These are phyloP conservation scores for Coemansia sp. DNA, from an alignment of 192 early-diverging fungal species.

Conservation along the genomic window DNA sequence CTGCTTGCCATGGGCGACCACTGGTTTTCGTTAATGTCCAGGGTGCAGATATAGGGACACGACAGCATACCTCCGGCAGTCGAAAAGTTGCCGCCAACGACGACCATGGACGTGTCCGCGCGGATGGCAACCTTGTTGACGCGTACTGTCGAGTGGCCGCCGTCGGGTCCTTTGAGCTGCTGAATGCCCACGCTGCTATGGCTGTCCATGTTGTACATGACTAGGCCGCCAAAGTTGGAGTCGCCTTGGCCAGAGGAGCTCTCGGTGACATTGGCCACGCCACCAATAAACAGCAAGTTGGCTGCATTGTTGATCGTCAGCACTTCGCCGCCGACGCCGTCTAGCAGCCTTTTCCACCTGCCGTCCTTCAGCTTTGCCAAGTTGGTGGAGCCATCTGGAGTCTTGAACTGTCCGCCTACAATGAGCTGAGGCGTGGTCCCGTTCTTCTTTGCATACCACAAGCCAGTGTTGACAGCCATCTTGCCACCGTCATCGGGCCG, in stretches of 20 bases:
- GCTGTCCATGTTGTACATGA: conserved; percentile 56
- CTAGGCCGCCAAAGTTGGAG: conserved; percentile 48
- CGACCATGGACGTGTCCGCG: conserved; percentile 49
- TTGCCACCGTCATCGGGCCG: conserved; percentile 19
- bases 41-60: conserved; percentile 53
- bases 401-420: conserved; percentile 62
- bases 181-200: conserved; percentile 18
- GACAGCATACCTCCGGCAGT: conserved; percentile 38
- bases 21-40: conserved; percentile 54
- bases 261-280: conserved; percentile 47
- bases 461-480: conserved; percentile 55
- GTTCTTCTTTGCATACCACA: conserved; percentile 59
- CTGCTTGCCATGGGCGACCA: conserved; percentile 52
- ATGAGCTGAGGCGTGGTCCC: conserved; percentile 41
- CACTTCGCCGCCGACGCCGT: conserved; percentile 54
- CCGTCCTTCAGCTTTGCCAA: conserved; percentile 54
- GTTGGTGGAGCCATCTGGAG: conserved; percentile 37
- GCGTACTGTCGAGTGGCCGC: conserved; percentile 17
- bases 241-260: not conserved
- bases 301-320: conserved; percentile 55
- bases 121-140: conserved; percentile 52
- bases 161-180: conserved; percentile 24
- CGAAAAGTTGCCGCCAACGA: conserved; percentile 56
- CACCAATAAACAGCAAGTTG: conserved; percentile 62
- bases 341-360: conserved; percentile 47